Evolutionary conservation across 805 yeast genomes (phyloP).

Genomic region (Isabelozyma gotoi): DNA sequence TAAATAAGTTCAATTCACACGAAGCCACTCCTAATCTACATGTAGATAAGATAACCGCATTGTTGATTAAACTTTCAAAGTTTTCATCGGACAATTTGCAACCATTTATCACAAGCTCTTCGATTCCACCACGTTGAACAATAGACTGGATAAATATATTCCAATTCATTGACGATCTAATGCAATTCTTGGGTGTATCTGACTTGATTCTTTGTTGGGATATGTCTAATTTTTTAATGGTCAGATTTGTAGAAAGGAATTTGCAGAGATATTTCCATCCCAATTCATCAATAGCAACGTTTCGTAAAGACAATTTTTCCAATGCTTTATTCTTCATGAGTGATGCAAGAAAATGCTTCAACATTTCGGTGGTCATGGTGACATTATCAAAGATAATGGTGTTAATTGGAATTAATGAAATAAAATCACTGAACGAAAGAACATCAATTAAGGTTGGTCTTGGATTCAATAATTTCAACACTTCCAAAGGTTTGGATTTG

Average conservation of each 20-base stretch:
- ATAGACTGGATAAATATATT: constrained; percentile 44
- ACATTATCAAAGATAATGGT: constrained; percentile 60
- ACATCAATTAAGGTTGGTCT: constrained; percentile 59
- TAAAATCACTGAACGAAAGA: constrained; percentile 55
- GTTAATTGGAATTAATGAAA: constrained; percentile 54
- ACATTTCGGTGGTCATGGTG: constrained; percentile 53
- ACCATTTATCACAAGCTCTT: constrained; percentile 58
- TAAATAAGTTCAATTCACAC: constrained; percentile 43
- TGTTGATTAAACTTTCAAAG: constrained; percentile 40
- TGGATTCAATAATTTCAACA: constrained; percentile 55
- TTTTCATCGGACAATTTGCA: constrained; percentile 46
- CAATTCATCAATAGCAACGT: constrained; percentile 50
- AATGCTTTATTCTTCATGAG: constrained; percentile 42
- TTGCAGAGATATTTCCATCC: constrained; percentile 56
- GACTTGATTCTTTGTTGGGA: constrained; percentile 54
- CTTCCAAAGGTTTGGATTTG: constrained; percentile 52
- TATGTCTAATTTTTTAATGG: constrained; percentile 52
- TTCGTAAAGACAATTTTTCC: constrained; percentile 54
- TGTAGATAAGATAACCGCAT: constrained; percentile 43
- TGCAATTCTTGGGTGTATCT: constrained; percentile 35
- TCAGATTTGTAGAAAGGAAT: constrained; percentile 41
- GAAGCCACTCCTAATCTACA: constrained; percentile 55
- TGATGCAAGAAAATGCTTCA: constrained; percentile 47
- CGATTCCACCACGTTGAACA: constrained; percentile 50
- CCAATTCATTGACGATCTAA: constrained; percentile 56